phyloP scores from a whole-genome alignment of 2,329 filamentous ascomycete species.

The Cadophora luteo-olivacea region DNA sequence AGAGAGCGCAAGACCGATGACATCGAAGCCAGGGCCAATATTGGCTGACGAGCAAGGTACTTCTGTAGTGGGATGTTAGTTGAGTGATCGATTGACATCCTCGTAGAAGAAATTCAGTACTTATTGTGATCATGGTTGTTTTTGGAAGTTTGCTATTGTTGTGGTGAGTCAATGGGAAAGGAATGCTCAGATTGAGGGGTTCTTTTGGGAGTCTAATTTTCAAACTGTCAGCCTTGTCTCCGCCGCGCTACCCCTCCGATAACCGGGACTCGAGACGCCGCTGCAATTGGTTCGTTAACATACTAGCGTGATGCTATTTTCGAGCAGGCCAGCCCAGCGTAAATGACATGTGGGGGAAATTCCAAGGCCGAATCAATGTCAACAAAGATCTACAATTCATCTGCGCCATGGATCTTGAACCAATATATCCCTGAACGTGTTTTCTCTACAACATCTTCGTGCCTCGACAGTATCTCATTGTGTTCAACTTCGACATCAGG shows the following conservation, averaged over 20 bases:
- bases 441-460: not conserved
- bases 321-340: not conserved
- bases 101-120: constrained; percentile 1
- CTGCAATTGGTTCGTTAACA: not conserved
- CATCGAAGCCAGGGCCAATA: constrained; percentile 97
- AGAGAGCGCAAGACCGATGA: constrained; percentile 92
- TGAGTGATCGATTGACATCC: not conserved
- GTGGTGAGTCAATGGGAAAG: not conserved
- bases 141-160: not conserved
- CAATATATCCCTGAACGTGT: not conserved
- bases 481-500: not conserved
- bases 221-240: constrained; percentile 5
- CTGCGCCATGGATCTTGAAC: not conserved
- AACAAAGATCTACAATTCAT: constrained; percentile 1
- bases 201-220: not conserved
- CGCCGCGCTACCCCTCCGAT: constrained; percentile 1
- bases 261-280: not conserved
- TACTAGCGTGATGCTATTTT: not conserved
- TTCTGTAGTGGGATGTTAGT: constrained; percentile 43
- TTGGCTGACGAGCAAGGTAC: constrained; percentile 96
- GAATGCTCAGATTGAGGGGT: not conserved
- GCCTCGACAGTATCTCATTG: not conserved
- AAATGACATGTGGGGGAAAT: constrained; percentile 3
- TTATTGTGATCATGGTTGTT: constrained; percentile 31
- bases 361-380: not conserved